These are phyloP conservation scores for Rhizophora apiculata DNA, from an alignment of 345 rosid species.

Conservation along the genomic window DNA sequence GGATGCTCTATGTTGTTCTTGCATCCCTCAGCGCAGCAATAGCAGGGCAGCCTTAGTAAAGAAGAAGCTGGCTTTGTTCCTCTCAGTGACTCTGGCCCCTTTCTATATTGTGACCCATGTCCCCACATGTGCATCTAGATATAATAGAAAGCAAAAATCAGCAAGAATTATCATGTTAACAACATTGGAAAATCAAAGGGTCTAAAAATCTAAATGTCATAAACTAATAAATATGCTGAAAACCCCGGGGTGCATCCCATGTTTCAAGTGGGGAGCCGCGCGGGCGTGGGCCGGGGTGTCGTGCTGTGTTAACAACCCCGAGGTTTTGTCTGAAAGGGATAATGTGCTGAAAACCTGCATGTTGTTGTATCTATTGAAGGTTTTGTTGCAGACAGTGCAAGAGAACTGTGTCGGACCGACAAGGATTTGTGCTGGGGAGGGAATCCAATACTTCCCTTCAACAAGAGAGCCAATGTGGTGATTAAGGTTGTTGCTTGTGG, in stretches of 20 bases:
- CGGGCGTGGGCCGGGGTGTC: no score
- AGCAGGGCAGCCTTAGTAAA: conserved; percentile 21
- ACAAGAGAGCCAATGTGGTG: conserved; percentile 22
- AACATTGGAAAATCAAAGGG: no score
- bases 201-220: no score
- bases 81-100: conserved; percentile 20
- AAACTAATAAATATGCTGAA: no score
- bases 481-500: conserved; percentile 29
- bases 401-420: conserved; percentile 93
- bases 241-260: no score
- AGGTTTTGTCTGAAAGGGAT: background rate
- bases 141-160: background rate
- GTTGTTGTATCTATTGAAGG: conserved; percentile 87
- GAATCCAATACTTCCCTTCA: conserved; percentile 81
- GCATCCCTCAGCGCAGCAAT: conserved; percentile 27
- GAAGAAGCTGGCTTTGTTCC: conserved; percentile 22
- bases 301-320: no score
- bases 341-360: conserved; percentile 66
- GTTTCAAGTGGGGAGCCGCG: no score
- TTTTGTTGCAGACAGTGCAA: conserved; percentile 80
- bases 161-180: background rate
- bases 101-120: conserved; percentile 24
- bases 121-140: conserved; percentile 34
- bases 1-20: conserved; percentile 27
- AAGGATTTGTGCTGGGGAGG: conserved; percentile 80